Base-by-base conservation (phyloP, 225 moss, liverwort and hornwort species). In the Pleurozium schreberi region DNA sequence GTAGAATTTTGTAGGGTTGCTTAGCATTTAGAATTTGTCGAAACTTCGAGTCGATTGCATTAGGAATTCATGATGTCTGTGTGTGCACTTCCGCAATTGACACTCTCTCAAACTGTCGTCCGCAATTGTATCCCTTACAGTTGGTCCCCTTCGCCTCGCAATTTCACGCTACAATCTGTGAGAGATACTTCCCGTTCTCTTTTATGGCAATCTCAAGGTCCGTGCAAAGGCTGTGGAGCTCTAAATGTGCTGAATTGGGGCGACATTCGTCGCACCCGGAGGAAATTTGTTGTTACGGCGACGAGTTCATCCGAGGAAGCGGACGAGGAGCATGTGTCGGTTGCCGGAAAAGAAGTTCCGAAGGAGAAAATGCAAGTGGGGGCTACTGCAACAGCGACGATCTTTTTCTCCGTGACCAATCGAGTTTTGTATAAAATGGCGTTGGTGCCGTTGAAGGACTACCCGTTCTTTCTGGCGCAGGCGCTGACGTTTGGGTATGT, bases 371-470 rank as follows among this genome's bases (percentile, higher is more conserved):
- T 84, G 8, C 49, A 50, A 63, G 81, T 89, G 62, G 89, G 67
- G 19, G 34, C 43, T 9, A 89, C 89, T 5, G 89, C 89, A 14
- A 3, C 50, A 27, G 89, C 89, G 34, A 89, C 89, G 70, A 73
- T 86, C 30, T 43, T 89, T 11, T 89, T 89, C 63, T 89, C 89
- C 20, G 89, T 89, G 53, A 71, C 89, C 63, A 89, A 89, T 71
- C 85, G 89, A 33, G 85, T 89, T 17, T 53, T 89, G 85, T 89
- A 89, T 71, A 89, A 89, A 71, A 89, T 89, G 89, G 89, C 89
- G 89, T 71, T 89, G 21, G 63, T 86, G 50, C 89, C 89, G 14
- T 17, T 89, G 81, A 73, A 89, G 42, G 85, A 89, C 8, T 89
- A 89, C 45, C 89, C 89, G 36, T 89, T 89, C 52, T 89, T 89